Conservation (phyloP, 179 eudicot genomes). For the Silene vulgaris region DNA sequence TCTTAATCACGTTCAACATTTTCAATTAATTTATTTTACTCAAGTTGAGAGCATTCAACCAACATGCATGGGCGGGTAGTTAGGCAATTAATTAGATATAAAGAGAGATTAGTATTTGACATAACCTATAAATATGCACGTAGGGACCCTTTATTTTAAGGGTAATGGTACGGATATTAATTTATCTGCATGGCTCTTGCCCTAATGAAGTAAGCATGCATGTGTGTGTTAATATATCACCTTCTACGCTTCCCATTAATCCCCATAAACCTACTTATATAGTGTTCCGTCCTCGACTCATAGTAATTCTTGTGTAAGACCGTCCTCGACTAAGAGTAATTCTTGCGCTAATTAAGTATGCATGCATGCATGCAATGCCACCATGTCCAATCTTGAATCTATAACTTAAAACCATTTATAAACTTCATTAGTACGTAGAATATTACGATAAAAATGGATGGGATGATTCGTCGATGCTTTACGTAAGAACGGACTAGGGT, state of each 20-base stretch:
- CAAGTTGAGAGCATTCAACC: conserved; percentile 24
- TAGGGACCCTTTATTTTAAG: conserved; percentile 24
- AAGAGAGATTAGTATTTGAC: conserved; percentile 18
- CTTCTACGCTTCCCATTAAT: too few relatives aligned
- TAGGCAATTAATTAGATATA: conserved; percentile 27
- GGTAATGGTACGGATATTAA: background rate
- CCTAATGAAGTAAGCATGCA: background rate
- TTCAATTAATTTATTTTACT: background rate
- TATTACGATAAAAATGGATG: too few relatives aligned
- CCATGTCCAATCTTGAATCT: too few relatives aligned
- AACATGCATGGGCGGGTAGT: conserved; percentile 34
- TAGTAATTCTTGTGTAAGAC: too few relatives aligned
- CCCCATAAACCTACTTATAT: too few relatives aligned
- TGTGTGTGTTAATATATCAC: too few relatives aligned
- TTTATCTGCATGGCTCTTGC: conserved; percentile 24
- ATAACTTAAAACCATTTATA: too few relatives aligned
- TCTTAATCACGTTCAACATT: conserved; percentile 12
- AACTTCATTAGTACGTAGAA: too few relatives aligned
- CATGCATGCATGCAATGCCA: background rate
- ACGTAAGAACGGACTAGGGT: too few relatives aligned
- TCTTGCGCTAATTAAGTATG: background rate
- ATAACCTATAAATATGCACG: conserved; percentile 18
- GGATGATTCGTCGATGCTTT: too few relatives aligned
- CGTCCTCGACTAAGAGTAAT: too few relatives aligned
- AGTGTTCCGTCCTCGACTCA: too few relatives aligned